Evolutionary conservation across 306 rosid species (phyloP).

Genomic region (Vicia villosa): DNA sequence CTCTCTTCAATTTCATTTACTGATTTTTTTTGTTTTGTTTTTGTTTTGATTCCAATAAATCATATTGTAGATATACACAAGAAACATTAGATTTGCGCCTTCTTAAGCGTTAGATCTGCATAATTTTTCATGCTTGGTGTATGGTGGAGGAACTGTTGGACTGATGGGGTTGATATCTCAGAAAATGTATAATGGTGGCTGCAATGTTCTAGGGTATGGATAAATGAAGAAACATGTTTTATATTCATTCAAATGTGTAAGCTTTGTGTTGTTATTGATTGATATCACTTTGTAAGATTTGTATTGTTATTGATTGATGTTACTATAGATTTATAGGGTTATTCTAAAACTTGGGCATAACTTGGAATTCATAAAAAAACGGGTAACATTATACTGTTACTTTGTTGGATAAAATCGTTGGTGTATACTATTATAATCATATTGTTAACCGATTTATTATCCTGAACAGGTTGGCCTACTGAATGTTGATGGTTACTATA

Average conservation of each 20-base stretch:
- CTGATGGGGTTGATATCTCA: slow-evolving; percentile 86
- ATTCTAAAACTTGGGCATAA: slow-evolving; percentile 92
- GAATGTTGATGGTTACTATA: slow-evolving; percentile 88
- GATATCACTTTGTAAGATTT: slow-evolving; percentile 30
- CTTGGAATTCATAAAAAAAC: slow-evolving; percentile 90
- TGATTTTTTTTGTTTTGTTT: too few relatives aligned
- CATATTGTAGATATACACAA: too few relatives aligned
- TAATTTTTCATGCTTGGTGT: too few relatives aligned
- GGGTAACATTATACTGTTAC: slow-evolving; percentile 42
- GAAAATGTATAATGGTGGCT: slow-evolving; percentile 75
- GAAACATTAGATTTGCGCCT: too few relatives aligned
- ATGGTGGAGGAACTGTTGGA: slow-evolving; percentile 90
- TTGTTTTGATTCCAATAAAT: too few relatives aligned
- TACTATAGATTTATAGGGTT: slow-evolving; percentile 55
- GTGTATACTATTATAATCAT: slow-evolving; percentile 1
- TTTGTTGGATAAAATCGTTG: slow-evolving; percentile 13
- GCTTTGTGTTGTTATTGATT: slow-evolving; percentile 26
- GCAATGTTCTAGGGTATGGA: slow-evolving; percentile 81
- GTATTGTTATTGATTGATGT: slow-evolving; percentile 13
- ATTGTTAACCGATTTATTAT: slow-evolving; percentile 26
- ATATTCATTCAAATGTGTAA: slow-evolving; percentile 8
- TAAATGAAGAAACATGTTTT: too few relatives aligned
- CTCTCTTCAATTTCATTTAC: too few relatives aligned
- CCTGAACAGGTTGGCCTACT: slow-evolving; percentile 75
- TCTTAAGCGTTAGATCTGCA: too few relatives aligned